phyloP scores from a whole-genome alignment of 2,329 filamentous ascomycete species.

The Penicillium sp. region DNA sequence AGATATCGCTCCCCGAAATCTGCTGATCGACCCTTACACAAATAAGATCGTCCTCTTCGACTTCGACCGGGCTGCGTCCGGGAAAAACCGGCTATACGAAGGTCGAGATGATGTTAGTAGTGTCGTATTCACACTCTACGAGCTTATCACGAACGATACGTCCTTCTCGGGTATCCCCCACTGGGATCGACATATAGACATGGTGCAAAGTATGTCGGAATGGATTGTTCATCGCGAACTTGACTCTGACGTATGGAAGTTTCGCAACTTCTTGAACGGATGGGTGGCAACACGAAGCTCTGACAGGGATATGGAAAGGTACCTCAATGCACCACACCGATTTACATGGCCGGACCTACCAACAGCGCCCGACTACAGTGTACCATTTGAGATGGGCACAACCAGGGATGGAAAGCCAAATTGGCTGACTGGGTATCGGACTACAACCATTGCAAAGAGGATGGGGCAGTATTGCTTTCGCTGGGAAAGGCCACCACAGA shows the following conservation, averaged over 20 bases:
- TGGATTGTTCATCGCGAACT: slow-evolving; percentile 17
- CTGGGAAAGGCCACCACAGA: slow-evolving; percentile 20
- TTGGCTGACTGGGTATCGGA: slow-evolving; percentile 12
- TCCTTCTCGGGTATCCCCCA: slow-evolving; percentile 23
- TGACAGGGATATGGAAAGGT: slow-evolving; percentile 13
- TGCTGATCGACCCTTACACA: slow-evolving; percentile 26
- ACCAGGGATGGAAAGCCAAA: slow-evolving; percentile 10
- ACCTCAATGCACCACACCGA: slow-evolving; percentile 19
- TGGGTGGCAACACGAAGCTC: slow-evolving; percentile 16
- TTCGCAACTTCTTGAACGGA: slow-evolving; percentile 19
- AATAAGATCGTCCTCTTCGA: slow-evolving; percentile 26
- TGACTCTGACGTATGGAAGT: slow-evolving; percentile 17
- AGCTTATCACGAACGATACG: slow-evolving; percentile 28
- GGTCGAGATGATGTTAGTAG: slow-evolving; percentile 23
- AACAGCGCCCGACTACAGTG: slow-evolving; percentile 14
- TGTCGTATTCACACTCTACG: slow-evolving; percentile 17
- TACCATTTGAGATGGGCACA: slow-evolving; percentile 17
- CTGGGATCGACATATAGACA: slow-evolving; percentile 24
- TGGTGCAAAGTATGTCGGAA: slow-evolving; percentile 18
- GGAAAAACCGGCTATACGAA: slow-evolving; percentile 14
- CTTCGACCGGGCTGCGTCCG: slow-evolving; percentile 22
- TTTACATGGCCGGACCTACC: slow-evolving; percentile 18
- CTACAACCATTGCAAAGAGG: slow-evolving; percentile 13
- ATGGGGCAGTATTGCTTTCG: slow-evolving; percentile 19
- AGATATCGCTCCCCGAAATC: slow-evolving; percentile 32